Conservation (phyloP, 768 basidiomycete species). For the Tricholoma flavovirens region DNA sequence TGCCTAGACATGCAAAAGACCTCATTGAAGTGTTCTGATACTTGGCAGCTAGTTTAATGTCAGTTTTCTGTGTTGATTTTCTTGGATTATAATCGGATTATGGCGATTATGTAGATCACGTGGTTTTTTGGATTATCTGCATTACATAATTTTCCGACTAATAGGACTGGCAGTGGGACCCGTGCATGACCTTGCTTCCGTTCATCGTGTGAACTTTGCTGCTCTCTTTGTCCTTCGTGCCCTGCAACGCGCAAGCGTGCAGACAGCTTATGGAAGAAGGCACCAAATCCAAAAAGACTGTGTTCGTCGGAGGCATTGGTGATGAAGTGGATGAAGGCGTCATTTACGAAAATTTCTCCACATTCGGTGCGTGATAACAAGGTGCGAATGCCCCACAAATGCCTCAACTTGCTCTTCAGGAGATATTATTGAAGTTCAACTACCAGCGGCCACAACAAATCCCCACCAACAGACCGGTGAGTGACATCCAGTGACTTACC, state of each 20-base stretch:
- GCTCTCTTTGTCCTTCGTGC: conserved; percentile 23
- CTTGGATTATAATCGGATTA: too few relatives aligned
- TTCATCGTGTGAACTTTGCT: conserved; percentile 34
- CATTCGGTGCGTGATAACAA: conserved; percentile 62
- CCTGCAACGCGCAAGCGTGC: not conserved
- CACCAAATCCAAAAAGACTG: conserved; percentile 76
- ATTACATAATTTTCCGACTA: too few relatives aligned
- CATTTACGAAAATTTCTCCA: conserved; percentile 75
- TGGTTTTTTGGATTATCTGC: too few relatives aligned
- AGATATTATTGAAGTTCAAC: conserved; percentile 87
- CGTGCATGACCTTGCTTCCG: conserved; percentile 20
- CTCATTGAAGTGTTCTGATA: too few relatives aligned
- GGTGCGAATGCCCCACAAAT: not conserved
- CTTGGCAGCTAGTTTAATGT: too few relatives aligned
- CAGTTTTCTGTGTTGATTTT: too few relatives aligned
- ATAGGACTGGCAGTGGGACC: too few relatives aligned
- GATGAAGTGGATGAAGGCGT: conserved; percentile 78
- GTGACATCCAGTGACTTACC: conserved; percentile 9
- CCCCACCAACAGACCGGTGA: conserved; percentile 56
- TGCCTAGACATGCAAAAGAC: too few relatives aligned
- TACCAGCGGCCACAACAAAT: conserved; percentile 76
- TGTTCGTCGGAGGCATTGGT: conserved; percentile 78
- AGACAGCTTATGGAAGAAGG: conserved; percentile 67
- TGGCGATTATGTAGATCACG: too few relatives aligned
- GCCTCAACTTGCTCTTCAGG: conserved; percentile 41